Percentiles rank a stretch among this genome's conserved stretches.
These are phyloP conservation scores for Isatis tinctoria DNA, from an alignment of 345 rosid genomes.

Conservation along the genomic window DNA sequence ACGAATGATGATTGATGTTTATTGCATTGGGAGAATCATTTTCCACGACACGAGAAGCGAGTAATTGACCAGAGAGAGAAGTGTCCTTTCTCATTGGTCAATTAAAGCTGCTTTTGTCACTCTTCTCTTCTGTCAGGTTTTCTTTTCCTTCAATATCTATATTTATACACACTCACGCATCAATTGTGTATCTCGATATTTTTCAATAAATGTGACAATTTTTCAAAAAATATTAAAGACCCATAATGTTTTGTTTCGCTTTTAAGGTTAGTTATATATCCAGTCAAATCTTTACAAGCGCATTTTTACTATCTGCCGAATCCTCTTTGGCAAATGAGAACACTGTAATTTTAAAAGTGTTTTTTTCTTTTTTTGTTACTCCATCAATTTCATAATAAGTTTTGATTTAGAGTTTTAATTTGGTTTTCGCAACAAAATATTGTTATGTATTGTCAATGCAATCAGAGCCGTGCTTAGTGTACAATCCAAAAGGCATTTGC, in stretches of 20 bases:
- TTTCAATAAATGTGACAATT: background rate
- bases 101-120: constrained; percentile 31
- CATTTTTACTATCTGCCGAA: background rate
- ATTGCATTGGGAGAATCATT: constrained; percentile 14
- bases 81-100: constrained; percentile 27
- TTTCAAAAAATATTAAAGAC: background rate
- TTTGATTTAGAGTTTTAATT: no score
- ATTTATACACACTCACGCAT: background rate
- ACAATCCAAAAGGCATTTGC: no score
- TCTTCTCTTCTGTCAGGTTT: constrained; percentile 19
- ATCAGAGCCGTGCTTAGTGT: no score
- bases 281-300: background rate
- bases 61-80: constrained; percentile 31
- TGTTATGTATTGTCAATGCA: background rate
- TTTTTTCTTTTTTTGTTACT: no score
- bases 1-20: constrained; percentile 26
- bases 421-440: no score
- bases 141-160: background rate
- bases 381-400: no score
- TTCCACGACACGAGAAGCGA: constrained; percentile 33
- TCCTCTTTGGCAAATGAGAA: background rate
- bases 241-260: constrained; percentile 11
- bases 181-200: constrained; percentile 30
- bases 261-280: background rate
- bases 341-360: no score